phyloP scores from a whole-genome alignment of 768 basidiomycete genomes.

The Leccinum barrowsii region DNA sequence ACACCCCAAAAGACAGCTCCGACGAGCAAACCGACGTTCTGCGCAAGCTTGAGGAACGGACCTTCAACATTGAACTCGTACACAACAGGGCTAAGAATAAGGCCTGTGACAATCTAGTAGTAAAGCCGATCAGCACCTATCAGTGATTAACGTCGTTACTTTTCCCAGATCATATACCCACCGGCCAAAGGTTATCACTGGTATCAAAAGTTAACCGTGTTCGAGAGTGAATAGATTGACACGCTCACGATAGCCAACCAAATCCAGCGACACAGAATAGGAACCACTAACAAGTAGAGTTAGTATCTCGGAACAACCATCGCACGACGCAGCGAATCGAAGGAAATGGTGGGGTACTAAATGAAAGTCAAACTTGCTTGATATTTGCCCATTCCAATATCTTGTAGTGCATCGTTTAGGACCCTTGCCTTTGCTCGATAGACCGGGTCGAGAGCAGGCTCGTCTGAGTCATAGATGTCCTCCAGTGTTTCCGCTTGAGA shows the following conservation, averaged over 20 bases:
- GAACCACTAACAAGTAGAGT: constrained; percentile 41
- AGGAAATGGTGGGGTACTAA: background rate
- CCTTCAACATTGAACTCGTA: constrained; percentile 63
- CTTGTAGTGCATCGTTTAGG: constrained; percentile 58
- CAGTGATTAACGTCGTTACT: background rate
- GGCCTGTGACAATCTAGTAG: constrained; percentile 58
- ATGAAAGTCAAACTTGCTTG: constrained; percentile 38
- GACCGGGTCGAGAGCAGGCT: constrained; percentile 44
- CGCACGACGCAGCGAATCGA: background rate
- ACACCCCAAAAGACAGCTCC: constrained; percentile 70
- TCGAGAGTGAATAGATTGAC: background rate
- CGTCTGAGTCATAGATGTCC: constrained; percentile 23
- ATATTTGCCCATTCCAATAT: constrained; percentile 71
- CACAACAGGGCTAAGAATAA: constrained; percentile 60
- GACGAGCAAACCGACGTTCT: constrained; percentile 67
- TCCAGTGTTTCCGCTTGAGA: constrained; percentile 10
- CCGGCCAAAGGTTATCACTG: constrained; percentile 71
- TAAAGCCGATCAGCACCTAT: background rate
- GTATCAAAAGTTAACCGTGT: constrained; percentile 19
- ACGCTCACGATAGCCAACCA: constrained; percentile 69
- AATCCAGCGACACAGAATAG: constrained; percentile 68
- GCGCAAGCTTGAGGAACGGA: constrained; percentile 63
- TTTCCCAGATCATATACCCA: constrained; percentile 29
- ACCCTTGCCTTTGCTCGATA: constrained; percentile 57
- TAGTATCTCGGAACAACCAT: background rate